Evolutionary conservation across 106 monocot species (phyloP), one percentile per base, ranked within the genome.

Genomic region (Hemerocallis citrina): DNA sequence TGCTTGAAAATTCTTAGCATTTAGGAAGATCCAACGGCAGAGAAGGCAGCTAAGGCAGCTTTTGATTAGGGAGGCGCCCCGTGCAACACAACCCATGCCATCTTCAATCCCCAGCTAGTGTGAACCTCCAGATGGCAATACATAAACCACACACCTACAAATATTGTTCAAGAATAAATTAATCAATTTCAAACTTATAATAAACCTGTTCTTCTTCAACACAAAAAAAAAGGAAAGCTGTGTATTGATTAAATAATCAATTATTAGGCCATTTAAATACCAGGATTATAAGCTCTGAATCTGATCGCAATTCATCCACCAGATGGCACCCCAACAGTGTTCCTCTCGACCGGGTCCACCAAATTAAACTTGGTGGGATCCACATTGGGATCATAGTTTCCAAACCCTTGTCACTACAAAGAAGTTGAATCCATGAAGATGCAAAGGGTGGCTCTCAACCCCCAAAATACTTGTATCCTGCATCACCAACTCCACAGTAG

Each of bases 121-220:
- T 81, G 81, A 50, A 81, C 66, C 29, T 81, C 81, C 25, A 80
- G 42, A 44, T 80, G 80, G 36, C 80, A 80, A 28, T 81, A 76
- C 81, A 81, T 72, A 36, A 82, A 64, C 81, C 81, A 81, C 38
- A 73, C 76, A 55, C 81, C 81, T 77, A 67, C 29, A 4, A 56
- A 64, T 49, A 19, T 22, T n/a, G n/a, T n/a, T n/a, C n/a, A n/a
- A n/a, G n/a, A n/a, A n/a, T n/a, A n/a, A n/a, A n/a, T n/a, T n/a
- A n/a, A n/a, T n/a, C n/a, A n/a, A n/a, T n/a, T n/a, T n/a, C n/a
- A n/a, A n/a, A n/a, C n/a, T n/a, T n/a, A n/a, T n/a, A n/a, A n/a
- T n/a, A n/a, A n/a, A n/a, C n/a, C n/a, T n/a, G n/a, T n/a, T n/a
- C n/a, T n/a, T n/a, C n/a, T n/a, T n/a, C n/a, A n/a, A n/a, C n/a